Conservation (phyloP, 1,284 basidiomycete species). For the Naganishia sp. region DNA sequence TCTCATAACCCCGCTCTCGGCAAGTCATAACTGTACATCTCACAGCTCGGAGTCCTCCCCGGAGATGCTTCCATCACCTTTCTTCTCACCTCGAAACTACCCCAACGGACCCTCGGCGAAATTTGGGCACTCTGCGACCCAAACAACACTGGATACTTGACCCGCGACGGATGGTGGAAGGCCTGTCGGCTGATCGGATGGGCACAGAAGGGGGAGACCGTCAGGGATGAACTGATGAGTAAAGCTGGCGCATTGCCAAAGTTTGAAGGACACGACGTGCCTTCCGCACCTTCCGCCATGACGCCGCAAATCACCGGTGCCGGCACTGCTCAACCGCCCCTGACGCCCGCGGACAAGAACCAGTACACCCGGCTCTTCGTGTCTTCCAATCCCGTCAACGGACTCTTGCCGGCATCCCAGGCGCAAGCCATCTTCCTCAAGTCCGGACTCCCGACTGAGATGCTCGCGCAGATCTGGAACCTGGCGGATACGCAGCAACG, state of each 20-base stretch:
- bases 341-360: constrained; percentile 74
- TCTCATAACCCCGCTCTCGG: neutral
- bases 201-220: constrained; percentile 64
- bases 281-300: constrained; percentile 36
- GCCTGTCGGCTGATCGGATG: constrained; percentile 88
- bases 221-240: constrained; percentile 13
- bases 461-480: constrained; percentile 92
- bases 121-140: constrained; percentile 93
- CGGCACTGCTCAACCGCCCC: constrained; percentile 54
- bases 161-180: constrained; percentile 78
- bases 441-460: constrained; percentile 85
- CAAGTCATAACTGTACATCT: neutral
- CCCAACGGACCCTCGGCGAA: constrained; percentile 78
- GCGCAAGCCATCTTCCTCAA: constrained; percentile 91
- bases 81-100: constrained; percentile 74
- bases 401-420: constrained; percentile 80
- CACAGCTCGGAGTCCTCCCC: constrained; percentile 71
- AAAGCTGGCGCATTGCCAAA: constrained; percentile 68
- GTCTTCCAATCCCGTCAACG: constrained; percentile 69
- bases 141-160: constrained; percentile 87
- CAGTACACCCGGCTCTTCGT: constrained; percentile 81
- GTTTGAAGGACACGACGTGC: constrained; percentile 67
- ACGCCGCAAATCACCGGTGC: constrained; percentile 54
- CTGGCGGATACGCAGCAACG: constrained; percentile 92
- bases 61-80: constrained; percentile 81